Base-by-base conservation (phyloP, 208 protist genomes). In the Crithidia sp. region DNA sequence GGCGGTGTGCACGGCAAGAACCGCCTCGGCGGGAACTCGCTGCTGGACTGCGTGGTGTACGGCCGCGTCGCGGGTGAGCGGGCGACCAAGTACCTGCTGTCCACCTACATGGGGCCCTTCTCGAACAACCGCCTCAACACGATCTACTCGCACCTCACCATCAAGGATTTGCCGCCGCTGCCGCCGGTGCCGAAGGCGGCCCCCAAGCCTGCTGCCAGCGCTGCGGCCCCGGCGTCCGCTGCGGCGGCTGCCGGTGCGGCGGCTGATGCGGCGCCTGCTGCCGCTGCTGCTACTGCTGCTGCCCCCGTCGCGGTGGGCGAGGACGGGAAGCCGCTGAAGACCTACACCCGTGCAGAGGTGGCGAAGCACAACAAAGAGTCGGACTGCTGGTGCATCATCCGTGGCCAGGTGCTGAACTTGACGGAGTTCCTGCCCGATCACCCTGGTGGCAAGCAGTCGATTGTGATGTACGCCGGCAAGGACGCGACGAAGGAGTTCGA, bases 41-140 rank as follows among this genome's bases (percentile, higher is more conserved):
- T 99, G 56, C 74, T 98, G n/a, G 97, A 99, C 68, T 99, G 96
- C 72, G 94, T 98, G 19, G 97, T 99, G 39, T 98, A 96, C 83
- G 97, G 96, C 5, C 79, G 93, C 19, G 81, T 90, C 16, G 79
- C 93, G 8, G 96, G 96, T 12, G 68, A 55, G 58, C 67, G 69
- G 44, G 85, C 86, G 39, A 68, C 85, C 44, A 66, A 60, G 36
- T 94, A 91, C 73, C 71, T 91, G 39, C 82, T 91, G 49, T 74
- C 80, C 52, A 72, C 81, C 4, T 74, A 82, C 74, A 65, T 89
- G 49, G 79, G 83, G 3, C 87, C 81, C 50, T 79, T 81, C 67
- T 86, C 83, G 3, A 92, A 84, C 70, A 72, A 81, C 63, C 82
- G 77, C 57, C 73, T 88, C 63, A 80, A 83, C 72, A 80, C 69